Conservation (phyloP, 2,329 filamentous ascomycete species). For the Sclerotiophoma versabilis region DNA sequence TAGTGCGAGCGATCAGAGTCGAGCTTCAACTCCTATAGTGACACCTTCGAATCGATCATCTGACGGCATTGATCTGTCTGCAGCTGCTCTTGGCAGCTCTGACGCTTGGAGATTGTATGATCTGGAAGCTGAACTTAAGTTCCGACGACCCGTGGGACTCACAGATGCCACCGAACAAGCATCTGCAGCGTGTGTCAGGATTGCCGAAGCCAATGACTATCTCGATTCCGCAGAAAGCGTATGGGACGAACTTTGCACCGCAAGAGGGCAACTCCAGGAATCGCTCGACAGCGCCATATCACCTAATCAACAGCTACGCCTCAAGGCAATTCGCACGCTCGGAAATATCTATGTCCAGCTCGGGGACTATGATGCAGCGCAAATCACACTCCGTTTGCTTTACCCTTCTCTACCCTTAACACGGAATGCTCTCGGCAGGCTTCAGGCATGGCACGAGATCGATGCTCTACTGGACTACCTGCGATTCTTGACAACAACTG, state of each 20-base stretch:
- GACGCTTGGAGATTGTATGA: neutral
- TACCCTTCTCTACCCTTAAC: neutral
- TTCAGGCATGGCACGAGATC: neutral
- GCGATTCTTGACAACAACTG: neutral
- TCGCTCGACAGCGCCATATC: neutral
- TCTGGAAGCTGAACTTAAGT: neutral
- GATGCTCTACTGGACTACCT: neutral
- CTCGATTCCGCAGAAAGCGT: neutral
- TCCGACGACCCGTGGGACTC: neutral
- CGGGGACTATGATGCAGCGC: neutral
- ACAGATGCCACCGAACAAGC: neutral
- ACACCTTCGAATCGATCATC: neutral
- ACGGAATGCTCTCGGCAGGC: neutral
- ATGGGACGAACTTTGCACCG: neutral
- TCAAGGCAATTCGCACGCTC: neutral
- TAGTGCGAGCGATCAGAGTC: neutral
- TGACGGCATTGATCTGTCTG: neutral
- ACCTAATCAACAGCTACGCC: neutral
- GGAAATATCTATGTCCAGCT: neutral
- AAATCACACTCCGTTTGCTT: neutral
- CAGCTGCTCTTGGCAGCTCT: neutral
- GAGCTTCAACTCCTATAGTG: neutral
- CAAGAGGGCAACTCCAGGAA: neutral
- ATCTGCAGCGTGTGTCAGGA: neutral
- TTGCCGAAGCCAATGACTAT: neutral